Percentiles rank a stretch among this genome's conserved stretches.
These are phyloP conservation scores for Aspergillus affinis DNA, from an alignment of 495 filamentous ascomycete genomes.

Conservation along the genomic window DNA sequence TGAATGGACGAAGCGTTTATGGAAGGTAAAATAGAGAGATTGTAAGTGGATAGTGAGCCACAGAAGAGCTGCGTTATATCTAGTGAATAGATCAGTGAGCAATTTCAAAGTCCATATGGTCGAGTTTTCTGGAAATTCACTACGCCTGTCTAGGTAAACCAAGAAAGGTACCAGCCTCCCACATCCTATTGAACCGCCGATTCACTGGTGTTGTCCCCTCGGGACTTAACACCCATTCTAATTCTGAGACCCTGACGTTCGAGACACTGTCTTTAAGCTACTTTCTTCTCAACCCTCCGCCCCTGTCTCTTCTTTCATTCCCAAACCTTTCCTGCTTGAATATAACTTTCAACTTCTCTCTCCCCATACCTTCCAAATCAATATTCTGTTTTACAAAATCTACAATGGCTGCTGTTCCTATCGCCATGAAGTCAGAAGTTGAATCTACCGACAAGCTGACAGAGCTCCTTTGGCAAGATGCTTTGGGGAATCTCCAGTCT, in stretches of 20 bases:
- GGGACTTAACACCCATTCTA: conserved; percentile 14
- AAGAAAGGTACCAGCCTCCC: conserved; percentile 26
- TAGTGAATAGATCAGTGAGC: background rate
- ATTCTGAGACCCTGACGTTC: conserved; percentile 9
- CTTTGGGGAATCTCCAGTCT: conserved; percentile 24
- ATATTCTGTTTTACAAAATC: background rate
- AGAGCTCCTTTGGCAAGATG: conserved; percentile 30
- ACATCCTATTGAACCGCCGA: conserved; percentile 15
- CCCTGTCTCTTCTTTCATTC: conserved; percentile 1
- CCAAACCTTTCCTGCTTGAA: background rate
- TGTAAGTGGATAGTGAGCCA: background rate
- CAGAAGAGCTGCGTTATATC: background rate
- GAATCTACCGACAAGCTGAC: conserved; percentile 21
- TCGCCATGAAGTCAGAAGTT: conserved; percentile 14
- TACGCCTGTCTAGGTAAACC: conserved; percentile 16
- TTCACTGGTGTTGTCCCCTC: conserved; percentile 18
- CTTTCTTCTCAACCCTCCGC: conserved; percentile 6
- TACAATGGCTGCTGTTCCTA: conserved; percentile 22
- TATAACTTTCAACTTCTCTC: conserved; percentile 1
- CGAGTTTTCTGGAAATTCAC: conserved; percentile 14
- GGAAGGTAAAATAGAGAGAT: background rate
- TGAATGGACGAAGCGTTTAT: background rate
- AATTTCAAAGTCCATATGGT: conserved; percentile 9
- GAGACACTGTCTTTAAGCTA: conserved; percentile 14
- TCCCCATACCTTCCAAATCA: background rate